Evolutionary conservation across 768 basidiomycete species (phyloP).

Genomic region (Cystobasidiopsis lactophilus): DNA sequence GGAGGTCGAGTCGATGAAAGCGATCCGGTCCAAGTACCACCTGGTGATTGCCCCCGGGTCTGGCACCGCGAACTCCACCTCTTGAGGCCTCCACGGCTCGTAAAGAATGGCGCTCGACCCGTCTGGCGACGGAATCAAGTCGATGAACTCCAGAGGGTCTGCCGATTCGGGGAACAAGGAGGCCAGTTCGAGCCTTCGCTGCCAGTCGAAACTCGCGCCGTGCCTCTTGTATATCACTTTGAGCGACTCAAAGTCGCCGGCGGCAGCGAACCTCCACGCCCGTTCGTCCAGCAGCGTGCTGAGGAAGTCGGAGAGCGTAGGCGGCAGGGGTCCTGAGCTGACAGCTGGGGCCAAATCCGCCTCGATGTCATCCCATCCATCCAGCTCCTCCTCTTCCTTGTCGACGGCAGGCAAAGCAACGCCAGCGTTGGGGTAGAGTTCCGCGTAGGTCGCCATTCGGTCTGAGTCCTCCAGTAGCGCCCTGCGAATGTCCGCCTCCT

Average conservation of each 20-base stretch:
- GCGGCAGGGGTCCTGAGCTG: slow-evolving; percentile 25
- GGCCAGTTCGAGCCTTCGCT: slow-evolving; percentile 46
- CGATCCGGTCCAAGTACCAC: slow-evolving; percentile 57
- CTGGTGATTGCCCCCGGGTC: slow-evolving; percentile 32
- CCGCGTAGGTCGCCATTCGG: background rate
- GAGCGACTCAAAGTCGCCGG: slow-evolving; percentile 38
- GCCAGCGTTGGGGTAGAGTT: background rate
- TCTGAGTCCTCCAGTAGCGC: background rate
- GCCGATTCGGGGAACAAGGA: slow-evolving; percentile 52
- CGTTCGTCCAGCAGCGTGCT: slow-evolving; percentile 34
- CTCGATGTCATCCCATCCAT: too few species aligned
- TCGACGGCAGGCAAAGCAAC: too few species aligned
- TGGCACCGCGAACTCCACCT: background rate
- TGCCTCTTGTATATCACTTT: slow-evolving; percentile 39
- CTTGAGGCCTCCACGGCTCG: slow-evolving; percentile 24
- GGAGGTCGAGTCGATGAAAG: slow-evolving; percentile 38
- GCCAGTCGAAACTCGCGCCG: slow-evolving; percentile 35
- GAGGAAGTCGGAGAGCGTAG: slow-evolving; percentile 43
- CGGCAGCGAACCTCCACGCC: slow-evolving; percentile 45
- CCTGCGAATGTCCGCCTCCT: too few species aligned
- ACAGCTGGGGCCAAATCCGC: too few species aligned
- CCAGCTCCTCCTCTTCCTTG: too few species aligned
- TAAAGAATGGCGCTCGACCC: slow-evolving; percentile 23
- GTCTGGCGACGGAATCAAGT: slow-evolving; percentile 45
- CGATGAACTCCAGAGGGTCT: slow-evolving; percentile 39